Evolutionary conservation across 345 rosid species (phyloP).

Genomic region (Acer yangbiense): DNA sequence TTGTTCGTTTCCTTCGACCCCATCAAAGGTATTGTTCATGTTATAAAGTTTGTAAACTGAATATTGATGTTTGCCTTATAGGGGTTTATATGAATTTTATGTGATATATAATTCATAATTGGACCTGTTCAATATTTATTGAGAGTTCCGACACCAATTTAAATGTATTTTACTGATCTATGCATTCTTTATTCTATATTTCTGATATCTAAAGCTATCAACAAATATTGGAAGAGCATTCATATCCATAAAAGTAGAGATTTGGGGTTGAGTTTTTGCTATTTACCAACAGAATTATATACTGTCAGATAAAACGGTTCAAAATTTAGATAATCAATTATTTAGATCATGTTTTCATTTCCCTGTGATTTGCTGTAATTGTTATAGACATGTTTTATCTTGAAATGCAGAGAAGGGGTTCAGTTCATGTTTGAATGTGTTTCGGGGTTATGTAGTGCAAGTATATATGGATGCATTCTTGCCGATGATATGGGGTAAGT

Average conservation of each 20-base stretch:
- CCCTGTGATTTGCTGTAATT: constrained; percentile 15
- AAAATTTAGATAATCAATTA: not conserved
- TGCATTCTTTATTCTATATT: not conserved
- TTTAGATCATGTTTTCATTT: not conserved
- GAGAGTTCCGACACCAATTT: not conserved
- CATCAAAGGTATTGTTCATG: constrained; percentile 81
- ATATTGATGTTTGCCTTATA: not conserved
- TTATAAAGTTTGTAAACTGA: constrained; percentile 12
- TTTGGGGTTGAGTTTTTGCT: constrained; percentile 2
- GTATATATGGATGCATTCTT: constrained; percentile 88
- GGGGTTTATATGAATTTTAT: not conserved
- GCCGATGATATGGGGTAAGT: constrained; percentile 99
- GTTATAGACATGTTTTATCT: constrained; percentile 11
- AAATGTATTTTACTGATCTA: not conserved
- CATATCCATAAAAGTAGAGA: not conserved
- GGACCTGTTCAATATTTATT: not conserved
- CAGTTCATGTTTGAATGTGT: constrained; percentile 98
- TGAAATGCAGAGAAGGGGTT: constrained; percentile 90
- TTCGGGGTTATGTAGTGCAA: constrained; percentile 62
- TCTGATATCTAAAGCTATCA: constrained; percentile 4
- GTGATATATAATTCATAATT: not conserved
- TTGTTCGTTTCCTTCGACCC: constrained; percentile 89
- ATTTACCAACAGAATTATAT: not conserved
- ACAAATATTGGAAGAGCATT: constrained; percentile 3
- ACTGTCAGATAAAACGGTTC: not conserved